Conservation (phyloP, 345 rosid species). For the Pseudoturritis turrita region DNA sequence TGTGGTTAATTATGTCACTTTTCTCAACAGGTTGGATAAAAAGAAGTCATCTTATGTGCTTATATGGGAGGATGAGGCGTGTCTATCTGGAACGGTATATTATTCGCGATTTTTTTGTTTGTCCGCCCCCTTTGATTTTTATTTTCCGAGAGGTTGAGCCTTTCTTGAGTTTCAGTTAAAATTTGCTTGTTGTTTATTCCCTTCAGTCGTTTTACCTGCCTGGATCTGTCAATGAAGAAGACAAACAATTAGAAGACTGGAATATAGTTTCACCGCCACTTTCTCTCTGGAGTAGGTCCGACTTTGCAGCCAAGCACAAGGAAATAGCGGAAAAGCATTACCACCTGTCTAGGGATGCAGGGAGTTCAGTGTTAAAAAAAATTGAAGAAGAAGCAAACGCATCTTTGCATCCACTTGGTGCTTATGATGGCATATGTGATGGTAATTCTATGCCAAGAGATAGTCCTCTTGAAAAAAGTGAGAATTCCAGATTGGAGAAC, state of each 20-base stretch:
- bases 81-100: slow-evolving; percentile 78
- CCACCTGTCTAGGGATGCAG: slow-evolving; percentile 36
- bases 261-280: slow-evolving; percentile 61
- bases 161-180: background rate
- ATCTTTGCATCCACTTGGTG: slow-evolving; percentile 24
- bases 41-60: slow-evolving; percentile 63
- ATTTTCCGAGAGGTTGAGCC: background rate
- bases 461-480: background rate
- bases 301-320: slow-evolving; percentile 56
- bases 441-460: slow-evolving; percentile 17
- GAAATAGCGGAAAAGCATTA: slow-evolving; percentile 53
- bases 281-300: slow-evolving; percentile 85
- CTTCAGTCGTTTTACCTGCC: slow-evolving; percentile 92
- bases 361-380: slow-evolving; percentile 12
- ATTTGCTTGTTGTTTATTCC: slow-evolving; percentile 20
- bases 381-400: slow-evolving; percentile 12
- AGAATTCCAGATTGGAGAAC: background rate
- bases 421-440: background rate
- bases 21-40: slow-evolving; percentile 58
- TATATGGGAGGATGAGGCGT: slow-evolving; percentile 64
- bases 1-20: background rate
- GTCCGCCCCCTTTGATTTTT: background rate
- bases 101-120: background rate
- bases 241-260: slow-evolving; percentile 80
- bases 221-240: slow-evolving; percentile 64